phyloP scores from a whole-genome alignment of 169 alveolate genomes.

The Babesia bovis region DNA sequence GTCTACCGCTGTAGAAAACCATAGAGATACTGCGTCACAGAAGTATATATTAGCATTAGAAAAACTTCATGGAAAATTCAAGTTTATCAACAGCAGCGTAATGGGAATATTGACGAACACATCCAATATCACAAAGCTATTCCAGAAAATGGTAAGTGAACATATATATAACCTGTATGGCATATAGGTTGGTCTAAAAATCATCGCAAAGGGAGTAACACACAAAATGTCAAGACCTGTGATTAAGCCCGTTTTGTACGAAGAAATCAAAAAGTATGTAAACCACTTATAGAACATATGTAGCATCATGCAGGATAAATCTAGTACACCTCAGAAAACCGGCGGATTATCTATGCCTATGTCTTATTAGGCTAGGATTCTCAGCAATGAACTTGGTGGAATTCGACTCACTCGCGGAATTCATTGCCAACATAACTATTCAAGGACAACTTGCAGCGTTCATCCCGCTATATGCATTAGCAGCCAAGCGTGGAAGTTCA shows the following conservation, averaged over 20 bases:
- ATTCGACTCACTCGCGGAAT: conserved; percentile 30
- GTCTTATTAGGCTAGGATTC: conserved; percentile 27
- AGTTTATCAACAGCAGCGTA: conserved; percentile 28
- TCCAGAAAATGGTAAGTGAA: conserved; percentile 43
- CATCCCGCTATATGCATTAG: conserved; percentile 23
- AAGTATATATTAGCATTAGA: conserved; percentile 17
- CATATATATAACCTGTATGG: not conserved
- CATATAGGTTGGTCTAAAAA: conserved; percentile 18
- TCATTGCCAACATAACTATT: conserved; percentile 24
- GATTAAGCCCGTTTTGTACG: conserved; percentile 28
- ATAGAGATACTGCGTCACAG: not conserved
- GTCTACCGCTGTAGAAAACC: conserved; percentile 16
- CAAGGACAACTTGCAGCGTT: conserved; percentile 26
- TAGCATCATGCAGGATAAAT: conserved; percentile 4
- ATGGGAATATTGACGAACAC: conserved; percentile 35
- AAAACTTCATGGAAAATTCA: conserved; percentile 31
- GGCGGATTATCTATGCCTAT: conserved; percentile 21
- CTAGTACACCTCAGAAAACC: conserved; percentile 17
- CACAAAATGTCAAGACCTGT: conserved; percentile 9
- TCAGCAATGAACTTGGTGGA: conserved; percentile 31
- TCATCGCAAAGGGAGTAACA: conserved; percentile 7
- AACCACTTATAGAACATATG: no score
- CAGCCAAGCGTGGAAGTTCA: conserved; percentile 25
- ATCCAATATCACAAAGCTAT: conserved; percentile 37
- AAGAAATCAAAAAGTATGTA: conserved; percentile 22